These are phyloP conservation scores for Dillenia turbinata DNA, from an alignment of 164 flowering plant genomes.

Conservation along the genomic window DNA sequence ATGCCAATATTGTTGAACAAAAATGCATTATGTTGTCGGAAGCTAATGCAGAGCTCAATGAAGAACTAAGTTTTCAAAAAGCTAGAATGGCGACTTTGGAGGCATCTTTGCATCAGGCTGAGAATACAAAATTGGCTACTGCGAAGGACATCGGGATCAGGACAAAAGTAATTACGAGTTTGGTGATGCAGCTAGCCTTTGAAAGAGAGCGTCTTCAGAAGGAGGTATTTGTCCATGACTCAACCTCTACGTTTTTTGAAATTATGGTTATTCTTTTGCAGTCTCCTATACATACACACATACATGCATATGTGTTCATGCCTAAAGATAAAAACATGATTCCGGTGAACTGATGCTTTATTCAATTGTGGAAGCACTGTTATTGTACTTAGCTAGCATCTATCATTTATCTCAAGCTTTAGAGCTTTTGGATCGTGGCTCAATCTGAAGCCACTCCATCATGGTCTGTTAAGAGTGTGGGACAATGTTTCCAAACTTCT, in stretches of 20 bases:
- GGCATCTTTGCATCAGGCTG: conserved; percentile 54
- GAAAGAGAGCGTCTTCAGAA: conserved; percentile 87
- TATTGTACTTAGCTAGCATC: no score
- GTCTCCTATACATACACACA: no score
- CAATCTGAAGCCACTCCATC: no score
- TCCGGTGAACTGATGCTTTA: no score
- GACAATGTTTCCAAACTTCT: no score
- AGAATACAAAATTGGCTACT: conserved; percentile 49
- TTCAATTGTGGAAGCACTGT: no score
- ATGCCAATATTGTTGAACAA: conserved; percentile 52
- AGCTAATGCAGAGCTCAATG: conserved; percentile 41
- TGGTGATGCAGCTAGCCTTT: conserved; percentile 62
- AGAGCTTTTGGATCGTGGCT: no score
- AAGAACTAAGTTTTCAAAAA: conserved; percentile 44
- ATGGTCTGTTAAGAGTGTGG: no score
- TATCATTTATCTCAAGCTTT: no score
- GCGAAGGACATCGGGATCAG: conserved; percentile 54
- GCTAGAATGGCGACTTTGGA: conserved; percentile 50
- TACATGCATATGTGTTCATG: no score
- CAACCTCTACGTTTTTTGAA: background rate
- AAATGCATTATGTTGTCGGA: conserved; percentile 52
- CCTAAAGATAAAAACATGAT: no score
- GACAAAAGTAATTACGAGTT: conserved; percentile 56
- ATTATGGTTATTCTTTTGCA: background rate
- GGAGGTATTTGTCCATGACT: conserved; percentile 47